These are phyloP conservation scores for Phaeotremella fagi DNA, from an alignment of 768 basidiomycete genomes.

Conservation along the genomic window DNA sequence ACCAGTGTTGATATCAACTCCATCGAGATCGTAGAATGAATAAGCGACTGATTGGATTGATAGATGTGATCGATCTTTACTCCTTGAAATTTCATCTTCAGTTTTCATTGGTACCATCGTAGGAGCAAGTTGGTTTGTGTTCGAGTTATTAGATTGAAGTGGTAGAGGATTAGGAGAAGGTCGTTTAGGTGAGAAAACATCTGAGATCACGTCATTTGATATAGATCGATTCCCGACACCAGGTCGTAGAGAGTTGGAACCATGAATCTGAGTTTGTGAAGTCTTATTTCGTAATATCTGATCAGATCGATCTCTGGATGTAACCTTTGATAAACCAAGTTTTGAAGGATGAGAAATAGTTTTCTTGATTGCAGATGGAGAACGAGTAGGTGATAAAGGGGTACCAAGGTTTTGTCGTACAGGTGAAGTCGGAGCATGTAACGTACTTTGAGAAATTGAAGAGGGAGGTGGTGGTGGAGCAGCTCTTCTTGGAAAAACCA, in stretches of 20 bases:
- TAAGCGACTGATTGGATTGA: constrained; percentile 38
- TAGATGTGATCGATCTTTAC: constrained; percentile 17
- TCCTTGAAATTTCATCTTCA: constrained; percentile 7
- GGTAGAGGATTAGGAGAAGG: too few relatives aligned
- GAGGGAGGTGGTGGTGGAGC: constrained; percentile 41
- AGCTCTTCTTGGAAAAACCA: constrained; percentile 31
- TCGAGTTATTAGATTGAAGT: too few relatives aligned
- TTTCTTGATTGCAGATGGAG: neutral
- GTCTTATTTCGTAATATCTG: neutral
- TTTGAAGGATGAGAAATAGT: neutral
- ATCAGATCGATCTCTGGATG: neutral
- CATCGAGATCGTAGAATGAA: constrained; percentile 37
- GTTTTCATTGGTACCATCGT: constrained; percentile 24
- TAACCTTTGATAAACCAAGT: neutral
- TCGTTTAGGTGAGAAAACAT: too few relatives aligned
- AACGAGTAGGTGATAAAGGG: neutral
- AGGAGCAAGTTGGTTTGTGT: too few relatives aligned
- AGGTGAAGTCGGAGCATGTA: neutral
- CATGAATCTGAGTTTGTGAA: neutral
- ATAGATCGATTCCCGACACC: neutral
- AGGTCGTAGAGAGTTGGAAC: too few relatives aligned
- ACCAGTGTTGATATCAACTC: constrained; percentile 9
- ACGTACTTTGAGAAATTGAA: neutral
- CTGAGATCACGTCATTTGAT: too few relatives aligned
- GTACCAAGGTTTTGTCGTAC: neutral